Conservation (phyloP, 169 alveolate genomes). For the Besnoitia besnoiti region DNA sequence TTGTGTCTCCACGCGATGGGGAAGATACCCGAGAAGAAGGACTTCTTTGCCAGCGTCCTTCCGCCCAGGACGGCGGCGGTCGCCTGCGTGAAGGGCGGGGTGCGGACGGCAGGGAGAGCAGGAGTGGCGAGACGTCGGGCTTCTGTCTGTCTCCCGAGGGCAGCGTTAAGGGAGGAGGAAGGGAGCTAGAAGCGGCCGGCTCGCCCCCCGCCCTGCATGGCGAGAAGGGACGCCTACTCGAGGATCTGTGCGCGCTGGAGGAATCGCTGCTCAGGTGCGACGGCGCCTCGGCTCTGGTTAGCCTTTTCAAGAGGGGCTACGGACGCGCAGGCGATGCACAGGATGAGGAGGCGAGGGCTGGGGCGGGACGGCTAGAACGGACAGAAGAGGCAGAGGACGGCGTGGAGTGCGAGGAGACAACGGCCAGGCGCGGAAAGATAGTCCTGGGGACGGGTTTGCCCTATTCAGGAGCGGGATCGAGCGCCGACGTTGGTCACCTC, state of each 20-base stretch:
- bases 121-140: too few species aligned
- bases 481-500: too few species aligned
- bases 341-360: neutral
- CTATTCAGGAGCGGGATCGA: too few species aligned
- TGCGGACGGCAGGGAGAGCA: too few species aligned
- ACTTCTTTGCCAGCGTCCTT: neutral
- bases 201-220: neutral
- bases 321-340: neutral
- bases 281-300: neutral
- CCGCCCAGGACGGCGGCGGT: neutral
- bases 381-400: neutral
- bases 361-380: neutral
- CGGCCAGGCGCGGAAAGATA: neutral
- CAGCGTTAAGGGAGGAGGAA: neutral
- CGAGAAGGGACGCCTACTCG: neutral
- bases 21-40: neutral
- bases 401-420: neutral
- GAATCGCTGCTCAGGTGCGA: neutral
- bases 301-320: neutral
- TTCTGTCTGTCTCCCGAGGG: neutral
- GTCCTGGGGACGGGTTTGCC: too few species aligned
- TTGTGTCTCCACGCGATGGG: neutral
- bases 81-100: too few species aligned
- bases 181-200: neutral
- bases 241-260: neutral